Base-by-base conservation (phyloP, 805 yeast species). In the Hanseniaspora jakobsenii region DNA sequence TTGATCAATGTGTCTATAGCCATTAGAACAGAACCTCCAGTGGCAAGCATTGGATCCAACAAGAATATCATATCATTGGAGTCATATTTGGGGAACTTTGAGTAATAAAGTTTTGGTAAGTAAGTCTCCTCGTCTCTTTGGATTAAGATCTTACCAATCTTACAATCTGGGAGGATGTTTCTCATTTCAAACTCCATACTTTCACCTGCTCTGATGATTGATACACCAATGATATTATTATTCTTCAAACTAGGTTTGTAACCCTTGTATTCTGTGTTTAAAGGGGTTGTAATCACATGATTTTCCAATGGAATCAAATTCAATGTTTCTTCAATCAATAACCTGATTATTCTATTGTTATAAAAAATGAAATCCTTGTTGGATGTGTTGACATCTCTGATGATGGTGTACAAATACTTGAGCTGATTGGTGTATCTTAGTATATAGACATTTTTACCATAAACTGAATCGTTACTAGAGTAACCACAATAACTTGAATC, bases 41-140 rank as follows among this genome's bases (percentile, higher is more conserved):
- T 91, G 27, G 99, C 99, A 59, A 91, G 73, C 93, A 91, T 82
- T 47, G 99, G 98, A 58, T 91, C 99, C 52, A 91, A 69, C 55
- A 91, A 66, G 59, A 91, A 82, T 22, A 91, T 96, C 55, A 78
- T 91, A 53, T 98, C 72, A 14, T 81, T 81, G 35, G 79, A 66
- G 52, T 91, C 89, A 57, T 91, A 98, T 51, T 78, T 84, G 16
- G 99, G 99, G 51, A 91, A 71, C 61, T 91, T 91, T 55, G 83
- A 95, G 62, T 87, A 91, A 65, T 81, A 91, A 45, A 91, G 67
- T 60, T 85, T 83, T 34, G 98, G 96, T 54, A 72, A 63, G 2
- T 96, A 95, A 21, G 97, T 91, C 65, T 91, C 98, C 65, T 91
- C 99, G 58, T 91, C 96, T 64, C 99, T 75, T 67, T 91, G 99